Conservation (phyloP, 805 yeast genomes). For the Starmerella potacharoeniae region DNA sequence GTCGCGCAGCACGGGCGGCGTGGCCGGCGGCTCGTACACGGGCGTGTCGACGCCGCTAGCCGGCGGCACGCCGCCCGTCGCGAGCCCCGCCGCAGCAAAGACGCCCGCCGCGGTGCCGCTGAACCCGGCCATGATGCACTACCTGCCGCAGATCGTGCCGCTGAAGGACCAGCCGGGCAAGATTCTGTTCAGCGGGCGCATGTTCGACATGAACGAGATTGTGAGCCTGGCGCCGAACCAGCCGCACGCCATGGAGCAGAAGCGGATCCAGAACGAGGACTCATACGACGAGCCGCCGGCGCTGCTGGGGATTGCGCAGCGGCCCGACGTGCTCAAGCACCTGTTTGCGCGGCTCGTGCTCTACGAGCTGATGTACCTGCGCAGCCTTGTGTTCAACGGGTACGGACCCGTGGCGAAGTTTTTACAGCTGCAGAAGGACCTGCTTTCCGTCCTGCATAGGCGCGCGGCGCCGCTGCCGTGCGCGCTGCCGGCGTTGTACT, state of each 20-base stretch:
- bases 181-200: slow-evolving; percentile 1
- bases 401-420: slow-evolving; percentile 14
- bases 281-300: slow-evolving; percentile 13
- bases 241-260: background rate
- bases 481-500: slow-evolving; percentile 11
- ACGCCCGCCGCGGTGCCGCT: background rate
- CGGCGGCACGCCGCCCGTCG: background rate
- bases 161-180: background rate
- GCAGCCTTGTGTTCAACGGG: slow-evolving; percentile 12
- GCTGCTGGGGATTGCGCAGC: background rate
- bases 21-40: background rate
- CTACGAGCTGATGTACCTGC: slow-evolving; percentile 16
- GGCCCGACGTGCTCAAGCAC: slow-evolving; percentile 5
- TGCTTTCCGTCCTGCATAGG: slow-evolving; percentile 5
- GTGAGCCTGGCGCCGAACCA: background rate
- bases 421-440: slow-evolving; percentile 4
- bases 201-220: slow-evolving; percentile 3
- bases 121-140: background rate
- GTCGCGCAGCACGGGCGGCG: background rate
- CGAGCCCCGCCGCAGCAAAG: background rate
- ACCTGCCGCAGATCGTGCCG: background rate
- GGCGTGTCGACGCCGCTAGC: background rate
- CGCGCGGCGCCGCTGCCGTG: slow-evolving; percentile 12
- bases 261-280: slow-evolving; percentile 13
- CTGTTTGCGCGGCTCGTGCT: slow-evolving; percentile 13